Evolutionary conservation across 176 grass and related monocot genomes (phyloP), one percentile per base, ranked within the genome.

Genomic region (Puya raimondii): DNA sequence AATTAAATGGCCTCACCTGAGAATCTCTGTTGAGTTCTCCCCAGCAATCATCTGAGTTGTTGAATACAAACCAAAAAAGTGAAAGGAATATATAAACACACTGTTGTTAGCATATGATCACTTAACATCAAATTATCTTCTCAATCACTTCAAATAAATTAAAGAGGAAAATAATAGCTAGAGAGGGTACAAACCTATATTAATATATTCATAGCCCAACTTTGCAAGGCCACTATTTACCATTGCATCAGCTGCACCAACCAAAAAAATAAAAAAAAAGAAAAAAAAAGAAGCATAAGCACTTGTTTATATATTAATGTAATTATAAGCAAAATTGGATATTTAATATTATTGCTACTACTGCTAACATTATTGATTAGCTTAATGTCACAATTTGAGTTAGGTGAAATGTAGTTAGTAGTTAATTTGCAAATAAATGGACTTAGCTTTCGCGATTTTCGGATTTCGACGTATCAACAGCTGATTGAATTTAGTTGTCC

Each of bases 31-130:
- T 51, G 16, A 8, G 52, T 77, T 99, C 94, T 84, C 74, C 94
- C 94, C 94, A 99, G 75, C 94, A 99, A 73, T 99, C 94, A 92
- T 99, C 94, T 99, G 87, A 86, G 79, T 17, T 51, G 50, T 48
- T 48, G 16, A 80, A 85, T 9, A 80, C 23, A 64, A 9, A 13
- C 0, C 53, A 47, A 58, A 15, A 20, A 9, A 12, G 3, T 12
- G 2, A 18, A 70, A 70, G 15, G 29, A 3, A 47, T n/a, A n/a
- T n/a, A n/a, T n/a, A 53, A 48, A 61, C n/a, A 0, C 9, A 59
- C 33, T 59, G 10, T 76, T 21, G 10, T 13, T 4, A 65, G 20
- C 13, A 10, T 26, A 74, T 21, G 20, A 51, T 25, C 33, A 12
- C 15, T 26, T 26, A 26, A 26, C 25, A 42, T 42, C 4, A 42